These are phyloP conservation scores for Smallanthus sonchifolius DNA, from an alignment of 129 eudicot genomes.

Conservation along the genomic window DNA sequence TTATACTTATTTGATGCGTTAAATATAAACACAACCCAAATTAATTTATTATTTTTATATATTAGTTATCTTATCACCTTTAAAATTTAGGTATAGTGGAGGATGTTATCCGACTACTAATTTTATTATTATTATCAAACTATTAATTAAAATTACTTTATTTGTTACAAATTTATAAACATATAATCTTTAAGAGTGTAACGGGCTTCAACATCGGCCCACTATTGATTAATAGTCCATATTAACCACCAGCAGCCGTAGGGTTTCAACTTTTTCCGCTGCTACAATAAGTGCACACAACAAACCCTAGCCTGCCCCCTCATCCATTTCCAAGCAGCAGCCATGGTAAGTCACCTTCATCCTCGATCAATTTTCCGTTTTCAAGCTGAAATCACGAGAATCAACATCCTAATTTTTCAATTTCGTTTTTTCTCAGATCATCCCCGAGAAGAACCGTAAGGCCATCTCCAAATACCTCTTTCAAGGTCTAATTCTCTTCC, in stretches of 20 bases:
- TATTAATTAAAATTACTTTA: no score
- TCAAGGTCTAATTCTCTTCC: constrained; percentile 51
- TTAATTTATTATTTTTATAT: no score
- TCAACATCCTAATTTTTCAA: not conserved
- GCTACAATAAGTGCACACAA: constrained; percentile 5
- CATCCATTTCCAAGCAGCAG: constrained; percentile 26
- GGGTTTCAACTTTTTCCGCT: constrained; percentile 24
- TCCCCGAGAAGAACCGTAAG: constrained; percentile 85
- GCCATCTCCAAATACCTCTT: constrained; percentile 92
- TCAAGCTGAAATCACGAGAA: not conserved
- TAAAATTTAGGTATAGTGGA: no score
- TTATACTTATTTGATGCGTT: no score
- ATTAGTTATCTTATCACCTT: no score
- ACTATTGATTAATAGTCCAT: not conserved
- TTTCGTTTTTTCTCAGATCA: constrained; percentile 46
- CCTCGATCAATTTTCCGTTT: not conserved
- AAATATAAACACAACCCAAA: no score
- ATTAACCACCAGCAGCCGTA: constrained; percentile 11
- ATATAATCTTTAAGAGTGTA: not conserved
- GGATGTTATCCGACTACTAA: no score
- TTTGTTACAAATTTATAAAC: no score
- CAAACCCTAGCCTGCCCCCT: constrained; percentile 8
- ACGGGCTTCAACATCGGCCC: constrained; percentile 12
- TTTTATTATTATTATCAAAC: no score
- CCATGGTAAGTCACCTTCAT: constrained; percentile 42